Conservation (phyloP, 1,139 yeast species). For the Torulaspora pretoriensis region DNA sequence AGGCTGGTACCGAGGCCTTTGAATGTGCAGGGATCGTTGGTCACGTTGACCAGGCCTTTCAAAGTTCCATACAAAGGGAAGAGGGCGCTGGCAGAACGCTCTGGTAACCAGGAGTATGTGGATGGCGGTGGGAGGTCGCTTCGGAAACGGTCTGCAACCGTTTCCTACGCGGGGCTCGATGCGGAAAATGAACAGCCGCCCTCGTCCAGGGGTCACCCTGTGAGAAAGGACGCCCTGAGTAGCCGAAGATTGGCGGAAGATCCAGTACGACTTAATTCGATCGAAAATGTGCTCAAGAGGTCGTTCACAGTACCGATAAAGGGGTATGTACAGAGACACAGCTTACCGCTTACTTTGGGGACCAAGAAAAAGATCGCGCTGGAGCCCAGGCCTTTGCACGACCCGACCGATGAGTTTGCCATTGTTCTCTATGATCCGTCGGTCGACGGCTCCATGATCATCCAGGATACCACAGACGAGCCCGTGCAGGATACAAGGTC, state of each 20-base stretch:
- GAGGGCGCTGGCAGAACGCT: background rate
- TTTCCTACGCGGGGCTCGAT: conserved; percentile 25
- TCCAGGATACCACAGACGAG: conserved; percentile 24
- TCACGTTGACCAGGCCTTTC: conserved; percentile 44
- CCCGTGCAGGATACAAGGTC: conserved; percentile 20
- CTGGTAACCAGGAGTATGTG: background rate
- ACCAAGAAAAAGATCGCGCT: conserved; percentile 63
- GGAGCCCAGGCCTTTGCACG: conserved; percentile 87
- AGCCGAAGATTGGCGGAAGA: conserved; percentile 42
- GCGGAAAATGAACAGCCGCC: conserved; percentile 28
- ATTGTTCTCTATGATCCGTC: conserved; percentile 95
- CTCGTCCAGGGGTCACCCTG: background rate
- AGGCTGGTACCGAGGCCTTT: conserved; percentile 32
- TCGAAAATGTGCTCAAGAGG: conserved; percentile 40
- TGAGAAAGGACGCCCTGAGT: conserved; percentile 49
- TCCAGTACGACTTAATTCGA: conserved; percentile 35
- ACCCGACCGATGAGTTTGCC: conserved; percentile 90
- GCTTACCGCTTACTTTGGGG: conserved; percentile 74
- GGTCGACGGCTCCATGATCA: conserved; percentile 46
- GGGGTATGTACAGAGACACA: conserved; percentile 39
- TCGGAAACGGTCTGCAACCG: conserved; percentile 37
- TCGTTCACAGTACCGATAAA: conserved; percentile 51
- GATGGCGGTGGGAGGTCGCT: conserved; percentile 38
- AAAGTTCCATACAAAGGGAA: conserved; percentile 40
- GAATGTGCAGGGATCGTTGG: conserved; percentile 28